Percentiles rank a stretch among this genome's conserved stretches.
phyloP scores from a whole-genome alignment of 1,284 basidiomycete genomes.

The Cryptococcus sp. region DNA sequence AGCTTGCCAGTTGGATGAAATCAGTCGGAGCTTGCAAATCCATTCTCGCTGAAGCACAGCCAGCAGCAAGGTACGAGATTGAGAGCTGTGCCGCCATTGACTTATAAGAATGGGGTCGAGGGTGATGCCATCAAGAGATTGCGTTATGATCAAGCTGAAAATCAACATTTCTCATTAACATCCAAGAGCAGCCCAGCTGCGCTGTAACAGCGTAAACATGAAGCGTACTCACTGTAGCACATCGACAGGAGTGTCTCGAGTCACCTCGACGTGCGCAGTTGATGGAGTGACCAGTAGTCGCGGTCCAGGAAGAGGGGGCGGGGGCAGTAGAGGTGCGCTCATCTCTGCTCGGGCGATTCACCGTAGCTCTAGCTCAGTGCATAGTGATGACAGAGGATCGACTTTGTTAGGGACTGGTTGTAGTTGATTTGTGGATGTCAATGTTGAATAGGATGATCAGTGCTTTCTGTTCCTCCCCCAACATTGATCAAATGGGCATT shows the following conservation, averaged over 20 bases:
- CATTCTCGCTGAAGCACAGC: constrained; percentile 17
- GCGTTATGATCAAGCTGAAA: constrained; percentile 7
- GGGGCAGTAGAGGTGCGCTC: no score
- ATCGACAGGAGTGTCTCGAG: not conserved
- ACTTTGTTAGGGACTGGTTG: no score
- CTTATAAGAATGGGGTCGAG: constrained; percentile 3
- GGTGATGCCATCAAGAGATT: constrained; percentile 1
- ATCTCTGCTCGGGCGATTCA: no score
- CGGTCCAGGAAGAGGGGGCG: no score
- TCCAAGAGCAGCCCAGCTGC: not conserved
- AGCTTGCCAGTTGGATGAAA: constrained; percentile 25
- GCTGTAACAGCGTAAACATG: not conserved
- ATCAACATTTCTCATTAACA: not conserved
- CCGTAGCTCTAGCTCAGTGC: no score
- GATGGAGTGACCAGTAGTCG: no score
- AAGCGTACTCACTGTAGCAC: not conserved
- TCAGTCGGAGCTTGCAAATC: constrained; percentile 21
- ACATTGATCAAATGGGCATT: no score
- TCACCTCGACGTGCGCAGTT: no score
- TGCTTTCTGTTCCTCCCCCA: no score
- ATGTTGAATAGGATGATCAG: no score
- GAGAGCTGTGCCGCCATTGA: not conserved
- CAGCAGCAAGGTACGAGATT: constrained; percentile 7
- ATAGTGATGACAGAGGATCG: no score
- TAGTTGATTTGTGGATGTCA: no score